phyloP scores from a whole-genome alignment of 257 asterid species.

The Lavandula angustifolia region DNA sequence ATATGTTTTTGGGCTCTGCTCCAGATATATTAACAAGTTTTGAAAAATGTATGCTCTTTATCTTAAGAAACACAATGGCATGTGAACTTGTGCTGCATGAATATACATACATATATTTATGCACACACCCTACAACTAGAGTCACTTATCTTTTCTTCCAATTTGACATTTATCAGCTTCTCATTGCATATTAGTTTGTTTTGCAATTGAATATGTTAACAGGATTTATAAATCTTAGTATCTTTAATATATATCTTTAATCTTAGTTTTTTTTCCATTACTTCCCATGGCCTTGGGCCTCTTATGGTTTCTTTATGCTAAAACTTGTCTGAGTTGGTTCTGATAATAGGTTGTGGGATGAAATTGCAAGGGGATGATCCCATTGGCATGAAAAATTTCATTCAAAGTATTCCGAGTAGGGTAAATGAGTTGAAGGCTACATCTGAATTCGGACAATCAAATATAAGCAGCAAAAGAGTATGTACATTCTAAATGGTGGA shows the following conservation, averaged over 20 bases:
- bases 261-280: constrained; percentile 18
- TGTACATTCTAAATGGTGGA: constrained; percentile 27
- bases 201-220: constrained; percentile 6
- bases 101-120: no score
- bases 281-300: constrained; percentile 2
- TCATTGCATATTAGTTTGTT: background rate
- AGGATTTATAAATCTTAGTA: background rate
- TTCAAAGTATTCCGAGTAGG: constrained; percentile 69
- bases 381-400: constrained; percentile 80
- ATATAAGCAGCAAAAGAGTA: constrained; percentile 69
- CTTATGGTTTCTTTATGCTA: constrained; percentile 19
- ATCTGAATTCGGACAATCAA: constrained; percentile 57
- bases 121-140: no score
- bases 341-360: constrained; percentile 97
- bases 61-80: constrained; percentile 2
- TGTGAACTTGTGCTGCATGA: constrained; percentile 12
- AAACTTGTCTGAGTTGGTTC: constrained; percentile 24
- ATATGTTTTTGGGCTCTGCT: constrained; percentile 80
- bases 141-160: constrained; percentile 14
- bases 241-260: background rate
- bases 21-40: constrained; percentile 56
- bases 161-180: constrained; percentile 3
- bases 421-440: constrained; percentile 76
- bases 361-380: constrained; percentile 94
- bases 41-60: background rate